Percentiles rank a stretch among this genome's conserved stretches.
Evolutionary conservation across 2,329 filamentous ascomycete genomes (phyloP).

Genomic region (Botrytis galanthina): DNA sequence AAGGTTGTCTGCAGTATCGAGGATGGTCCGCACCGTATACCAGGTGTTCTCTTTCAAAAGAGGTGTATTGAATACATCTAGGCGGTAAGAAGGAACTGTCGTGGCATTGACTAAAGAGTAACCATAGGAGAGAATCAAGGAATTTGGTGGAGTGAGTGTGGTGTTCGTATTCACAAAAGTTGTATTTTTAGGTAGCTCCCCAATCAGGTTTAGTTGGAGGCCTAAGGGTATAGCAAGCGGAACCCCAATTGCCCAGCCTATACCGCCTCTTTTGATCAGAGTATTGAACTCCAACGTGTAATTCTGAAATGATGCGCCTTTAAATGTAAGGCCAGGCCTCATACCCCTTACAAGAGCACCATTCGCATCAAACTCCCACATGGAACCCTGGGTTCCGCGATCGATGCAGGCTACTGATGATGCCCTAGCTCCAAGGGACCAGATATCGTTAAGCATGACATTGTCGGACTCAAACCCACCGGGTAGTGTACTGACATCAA

Average conservation of each 20-base stretch:
- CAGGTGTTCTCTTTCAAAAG: slow-evolving; percentile 1
- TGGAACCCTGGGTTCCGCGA: slow-evolving; percentile 40
- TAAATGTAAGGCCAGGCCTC: slow-evolving; percentile 28
- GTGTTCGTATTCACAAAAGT: slow-evolving; percentile 3
- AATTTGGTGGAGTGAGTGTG: not conserved
- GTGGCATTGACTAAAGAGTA: not conserved
- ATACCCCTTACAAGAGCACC: slow-evolving; percentile 40
- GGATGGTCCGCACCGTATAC: slow-evolving; percentile 25
- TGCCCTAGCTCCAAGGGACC: slow-evolving; percentile 41
- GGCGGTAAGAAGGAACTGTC: not conserved
- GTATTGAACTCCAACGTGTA: not conserved
- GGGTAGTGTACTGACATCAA: not conserved
- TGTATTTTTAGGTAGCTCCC: slow-evolving; percentile 1
- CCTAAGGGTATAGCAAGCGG: not conserved
- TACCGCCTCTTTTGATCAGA: not conserved
- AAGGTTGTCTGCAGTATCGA: slow-evolving; percentile 35
- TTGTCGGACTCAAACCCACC: slow-evolving; percentile 31
- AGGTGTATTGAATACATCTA: not conserved
- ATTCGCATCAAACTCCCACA: slow-evolving; percentile 39
- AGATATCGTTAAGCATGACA: slow-evolving; percentile 39
- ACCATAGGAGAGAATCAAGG: not conserved
- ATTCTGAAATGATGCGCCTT: slow-evolving; percentile 20
- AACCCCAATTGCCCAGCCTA: not conserved
- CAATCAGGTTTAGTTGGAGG: not conserved
- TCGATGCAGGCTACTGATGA: slow-evolving; percentile 41